These are phyloP conservation scores for Aspergillus unguis DNA, from an alignment of 2,329 filamentous ascomycete species.

Conservation along the genomic window DNA sequence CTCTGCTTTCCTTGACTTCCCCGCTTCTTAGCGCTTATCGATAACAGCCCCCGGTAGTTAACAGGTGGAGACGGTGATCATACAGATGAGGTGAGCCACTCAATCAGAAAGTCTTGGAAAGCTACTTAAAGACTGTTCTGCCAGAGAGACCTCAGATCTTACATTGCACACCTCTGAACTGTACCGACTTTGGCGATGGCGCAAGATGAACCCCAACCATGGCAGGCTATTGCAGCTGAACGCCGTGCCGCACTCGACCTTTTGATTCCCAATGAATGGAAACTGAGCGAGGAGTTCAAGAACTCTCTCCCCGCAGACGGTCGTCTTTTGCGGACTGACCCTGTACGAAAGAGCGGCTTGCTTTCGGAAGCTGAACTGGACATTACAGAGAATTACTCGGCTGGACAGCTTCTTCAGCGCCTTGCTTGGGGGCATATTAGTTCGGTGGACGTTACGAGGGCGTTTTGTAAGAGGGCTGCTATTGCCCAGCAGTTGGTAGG, in stretches of 20 bases:
- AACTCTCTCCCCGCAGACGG: conserved; percentile 7
- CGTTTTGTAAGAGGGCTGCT: conserved; percentile 43
- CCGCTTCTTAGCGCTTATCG: too few relatives aligned
- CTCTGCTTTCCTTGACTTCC: too few relatives aligned
- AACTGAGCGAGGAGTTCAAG: conserved; percentile 16
- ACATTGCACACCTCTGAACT: not conserved
- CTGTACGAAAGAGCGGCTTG: conserved; percentile 33
- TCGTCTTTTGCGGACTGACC: conserved; percentile 2
- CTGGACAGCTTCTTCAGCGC: conserved; percentile 25
- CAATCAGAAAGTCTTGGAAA: too few relatives aligned
- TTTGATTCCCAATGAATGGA: conserved; percentile 36
- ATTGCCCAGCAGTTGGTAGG: conserved; percentile 30
- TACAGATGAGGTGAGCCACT: too few relatives aligned
- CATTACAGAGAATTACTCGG: conserved; percentile 48
- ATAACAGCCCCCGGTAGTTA: too few relatives aligned
- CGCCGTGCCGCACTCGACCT: conserved; percentile 27
- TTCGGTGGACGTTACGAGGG: conserved; percentile 44
- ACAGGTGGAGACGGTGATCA: too few relatives aligned
- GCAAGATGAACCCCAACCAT: not conserved
- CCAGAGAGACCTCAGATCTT: too few relatives aligned
- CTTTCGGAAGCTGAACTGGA: conserved; percentile 46
- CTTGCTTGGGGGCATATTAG: conserved; percentile 27
- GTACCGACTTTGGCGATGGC: not conserved
- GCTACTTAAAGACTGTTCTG: too few relatives aligned
- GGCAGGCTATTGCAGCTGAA: conserved; percentile 20